These are phyloP conservation scores for Chrysanthemum makinoi DNA, from an alignment of 129 eudicot species.

Conservation along the genomic window DNA sequence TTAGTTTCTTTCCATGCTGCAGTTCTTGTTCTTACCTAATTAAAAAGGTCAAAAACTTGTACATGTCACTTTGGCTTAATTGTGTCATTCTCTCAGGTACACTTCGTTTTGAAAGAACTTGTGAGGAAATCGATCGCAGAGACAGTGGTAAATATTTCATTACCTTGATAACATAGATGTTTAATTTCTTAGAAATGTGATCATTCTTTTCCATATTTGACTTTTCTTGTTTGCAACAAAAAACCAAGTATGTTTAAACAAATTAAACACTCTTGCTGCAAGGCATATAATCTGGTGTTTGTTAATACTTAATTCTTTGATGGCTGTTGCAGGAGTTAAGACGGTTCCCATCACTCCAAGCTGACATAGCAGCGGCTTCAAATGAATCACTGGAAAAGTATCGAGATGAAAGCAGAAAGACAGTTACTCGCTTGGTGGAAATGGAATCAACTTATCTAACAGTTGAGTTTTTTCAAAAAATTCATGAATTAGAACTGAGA, in stretches of 20 bases:
- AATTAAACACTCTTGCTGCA: no score
- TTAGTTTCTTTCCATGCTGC: no score
- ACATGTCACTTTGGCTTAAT: background rate
- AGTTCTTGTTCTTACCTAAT: no score
- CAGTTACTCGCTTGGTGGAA: constrained; percentile 81
- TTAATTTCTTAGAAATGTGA: background rate
- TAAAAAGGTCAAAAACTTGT: no score
- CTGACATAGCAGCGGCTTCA: constrained; percentile 89
- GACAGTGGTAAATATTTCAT: constrained; percentile 55
- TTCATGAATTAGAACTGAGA: constrained; percentile 76
- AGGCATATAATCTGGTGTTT: background rate
- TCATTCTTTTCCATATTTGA: background rate
- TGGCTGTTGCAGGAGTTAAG: constrained; percentile 61
- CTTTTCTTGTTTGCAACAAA: background rate
- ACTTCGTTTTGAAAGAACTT: constrained; percentile 85
- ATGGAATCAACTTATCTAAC: constrained; percentile 95
- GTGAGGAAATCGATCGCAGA: constrained; percentile 90
- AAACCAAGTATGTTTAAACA: no score
- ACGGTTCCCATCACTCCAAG: constrained; percentile 91
- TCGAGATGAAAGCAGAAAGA: constrained; percentile 90
- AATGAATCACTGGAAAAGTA: constrained; percentile 84
- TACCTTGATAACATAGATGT: constrained; percentile 8
- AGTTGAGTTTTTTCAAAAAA: constrained; percentile 83
- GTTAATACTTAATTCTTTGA: constrained; percentile 9
- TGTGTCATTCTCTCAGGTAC: constrained; percentile 56